Evolutionary conservation across 352 stramenopile genomes (phyloP), one percentile per base, ranked within the genome.

Genomic region (Phytophthora multivora): DNA sequence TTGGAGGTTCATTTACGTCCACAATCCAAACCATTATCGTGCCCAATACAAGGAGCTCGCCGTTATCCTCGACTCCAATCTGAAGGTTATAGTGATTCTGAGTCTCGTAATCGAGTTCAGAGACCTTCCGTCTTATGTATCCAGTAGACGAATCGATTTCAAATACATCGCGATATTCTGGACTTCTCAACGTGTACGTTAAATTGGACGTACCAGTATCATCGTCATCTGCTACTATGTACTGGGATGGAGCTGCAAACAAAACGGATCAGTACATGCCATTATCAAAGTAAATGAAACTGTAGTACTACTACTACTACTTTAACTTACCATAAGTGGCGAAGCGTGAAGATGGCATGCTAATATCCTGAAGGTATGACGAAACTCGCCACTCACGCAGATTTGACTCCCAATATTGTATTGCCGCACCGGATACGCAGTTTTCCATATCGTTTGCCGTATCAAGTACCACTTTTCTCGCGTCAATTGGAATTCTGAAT

Each of bases 1-100:
- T 42, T 2, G 69, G 69, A 31, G 56, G 28, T 67, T 78, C 69
- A 23, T 78, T 61, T 15, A 73, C 52, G 15, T 75, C 58, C n/a
- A 75, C 39, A 31, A 78, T 53, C 69, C 69, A 78, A 21, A 78
- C 51, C n/a, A 38, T 62, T 7, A 61, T 38, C 2, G 35, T 47
- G 12, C 43, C 51, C n/a, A 42, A 15, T 3, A 56, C 30, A 18
- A 57, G 15, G 15, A 78, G 58, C 13, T 60, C 54, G 4, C 56
- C 42, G 33, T 23, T 54, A 13, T 75, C 65, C 38, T 45, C 43
- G 4, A 75, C 57, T 15, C 28, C 47, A 16, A 78, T 13, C 41
- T 55, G 16, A 3, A 78, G 49, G 3, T 75, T 61, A 38, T 78
- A 74, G 15, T 59, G 51, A 28, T 63, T 75, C 5, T 69, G 60